These are phyloP conservation scores for Ophiosphaerella korrae DNA, from an alignment of 2,329 filamentous ascomycete species.

Conservation along the genomic window DNA sequence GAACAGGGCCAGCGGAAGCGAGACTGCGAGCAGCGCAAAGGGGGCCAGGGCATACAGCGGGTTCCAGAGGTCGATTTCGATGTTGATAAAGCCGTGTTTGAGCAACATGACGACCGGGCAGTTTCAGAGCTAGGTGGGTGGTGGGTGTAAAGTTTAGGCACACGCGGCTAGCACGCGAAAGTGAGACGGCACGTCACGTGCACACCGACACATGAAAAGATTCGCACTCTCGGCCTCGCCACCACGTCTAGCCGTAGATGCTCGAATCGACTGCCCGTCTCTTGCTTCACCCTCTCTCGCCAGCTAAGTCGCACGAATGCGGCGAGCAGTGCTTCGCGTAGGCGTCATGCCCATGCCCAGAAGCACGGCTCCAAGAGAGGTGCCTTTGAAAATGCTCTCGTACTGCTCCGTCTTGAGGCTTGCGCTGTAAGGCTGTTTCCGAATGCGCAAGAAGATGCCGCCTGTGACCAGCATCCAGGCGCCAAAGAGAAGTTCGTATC, in stretches of 20 bases:
- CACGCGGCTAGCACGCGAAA: conserved; percentile 25
- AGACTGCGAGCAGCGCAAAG: conserved; percentile 44
- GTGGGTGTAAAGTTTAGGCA: not conserved
- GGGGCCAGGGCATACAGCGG: conserved; percentile 43
- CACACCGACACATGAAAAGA: too few relatives aligned
- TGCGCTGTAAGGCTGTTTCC: conserved; percentile 40
- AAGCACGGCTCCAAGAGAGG: conserved; percentile 34
- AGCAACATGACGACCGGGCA: conserved; percentile 14
- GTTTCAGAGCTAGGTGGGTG: not conserved
- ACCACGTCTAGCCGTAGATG: too few relatives aligned
- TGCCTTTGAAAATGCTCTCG: conserved; percentile 47
- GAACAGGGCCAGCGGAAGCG: conserved; percentile 47
- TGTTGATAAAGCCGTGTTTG: conserved; percentile 13
- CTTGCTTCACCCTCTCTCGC: too few relatives aligned
- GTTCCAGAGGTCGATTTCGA: conserved; percentile 30
- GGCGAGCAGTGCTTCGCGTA: conserved; percentile 22
- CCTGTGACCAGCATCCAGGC: conserved; percentile 36
- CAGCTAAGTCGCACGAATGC: conserved; percentile 7
- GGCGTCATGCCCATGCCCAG: conserved; percentile 32
- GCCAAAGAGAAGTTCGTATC: conserved; percentile 37
- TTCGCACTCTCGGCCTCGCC: too few relatives aligned
- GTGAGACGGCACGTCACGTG: conserved; percentile 17
- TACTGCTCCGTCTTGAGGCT: conserved; percentile 45
- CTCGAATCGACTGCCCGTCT: too few relatives aligned
- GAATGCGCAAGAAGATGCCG: conserved; percentile 40